Evolutionary conservation across 805 yeast species (phyloP), one percentile per base, ranked within the genome.

Genomic region (Metschnikowia santaceciliae): DNA sequence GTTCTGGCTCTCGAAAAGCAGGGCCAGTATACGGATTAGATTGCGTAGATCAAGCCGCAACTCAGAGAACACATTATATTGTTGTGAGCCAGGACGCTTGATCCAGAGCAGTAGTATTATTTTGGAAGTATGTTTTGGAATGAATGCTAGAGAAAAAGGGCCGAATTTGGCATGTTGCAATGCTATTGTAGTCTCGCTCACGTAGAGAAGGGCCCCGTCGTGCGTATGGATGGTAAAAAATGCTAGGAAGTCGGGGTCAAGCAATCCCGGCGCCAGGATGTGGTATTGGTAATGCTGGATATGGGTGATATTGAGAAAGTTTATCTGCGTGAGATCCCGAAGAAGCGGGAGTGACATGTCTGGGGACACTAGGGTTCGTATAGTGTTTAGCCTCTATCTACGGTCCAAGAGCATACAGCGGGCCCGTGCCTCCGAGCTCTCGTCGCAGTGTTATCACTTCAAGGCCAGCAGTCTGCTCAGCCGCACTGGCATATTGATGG

Each of bases 121-220:
- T 6, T 23, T 38, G 38, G 17, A 49, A 11, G 33, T 39, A 11
- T 39, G 41, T 14, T 35, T 46, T 3, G 49, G 48, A 8, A 50
- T 13, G 3, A 40, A 46, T 1, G 75, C 74, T 4, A 72, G 42
- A 11, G 61, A 46, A 3, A 70, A 47, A 8, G 54, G 57, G n/a
- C 63, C 61, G 48, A 69, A 72, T 38, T 59, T 54, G 11, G 72
- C 72, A 39, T 57, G 58, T 59, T 59, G 47, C 47, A 54, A 57
- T 14, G 50, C 47, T 4, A 38, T 32, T 1, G 61, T 51, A 5
- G 67, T 58, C 51, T 71, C 76, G 51, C 75, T 70, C 30, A 72
- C 60, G 50, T 69, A 70, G 3, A 70, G 45, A 44, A 68, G 55
- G 32, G 50, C 52, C 11, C 44, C 57, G 5, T 43, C 46, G 8